phyloP scores from a whole-genome alignment of 2,329 filamentous ascomycete species.

The Alternaria sp. region DNA sequence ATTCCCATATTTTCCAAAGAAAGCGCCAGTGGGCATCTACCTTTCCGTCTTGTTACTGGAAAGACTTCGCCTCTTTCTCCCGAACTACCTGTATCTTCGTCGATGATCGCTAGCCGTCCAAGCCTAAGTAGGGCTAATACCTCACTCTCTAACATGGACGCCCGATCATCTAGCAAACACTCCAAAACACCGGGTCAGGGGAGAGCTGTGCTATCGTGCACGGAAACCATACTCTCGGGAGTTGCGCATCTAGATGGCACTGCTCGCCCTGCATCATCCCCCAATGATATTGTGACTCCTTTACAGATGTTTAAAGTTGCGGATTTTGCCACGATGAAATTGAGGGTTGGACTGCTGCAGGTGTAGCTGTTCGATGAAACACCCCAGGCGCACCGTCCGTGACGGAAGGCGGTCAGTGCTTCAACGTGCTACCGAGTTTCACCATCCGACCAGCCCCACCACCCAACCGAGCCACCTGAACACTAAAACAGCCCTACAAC shows the following conservation, averaged over 20 bases:
- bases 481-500: no score
- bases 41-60: neutral
- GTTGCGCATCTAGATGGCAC: neutral
- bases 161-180: constrained; percentile 5
- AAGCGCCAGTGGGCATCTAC: neutral
- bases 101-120: neutral
- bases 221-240: neutral
- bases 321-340: constrained; percentile 2
- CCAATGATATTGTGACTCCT: neutral
- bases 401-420: neutral
- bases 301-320: constrained; percentile 4
- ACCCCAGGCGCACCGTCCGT: neutral
- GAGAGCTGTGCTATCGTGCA: neutral
- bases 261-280: constrained; percentile 1
- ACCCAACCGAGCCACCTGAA: no score
- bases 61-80: neutral
- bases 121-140: neutral
- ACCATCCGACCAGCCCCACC: no score
- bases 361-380: neutral
- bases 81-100: neutral
- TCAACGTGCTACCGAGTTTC: neutral
- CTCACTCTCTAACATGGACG: neutral
- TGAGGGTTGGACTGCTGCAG: neutral
- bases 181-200: constrained; percentile 8
- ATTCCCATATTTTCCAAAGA: neutral